Evolutionary conservation across 192 early-diverging fungal genomes (phyloP).

Genomic region (Coemansia sp.): DNA sequence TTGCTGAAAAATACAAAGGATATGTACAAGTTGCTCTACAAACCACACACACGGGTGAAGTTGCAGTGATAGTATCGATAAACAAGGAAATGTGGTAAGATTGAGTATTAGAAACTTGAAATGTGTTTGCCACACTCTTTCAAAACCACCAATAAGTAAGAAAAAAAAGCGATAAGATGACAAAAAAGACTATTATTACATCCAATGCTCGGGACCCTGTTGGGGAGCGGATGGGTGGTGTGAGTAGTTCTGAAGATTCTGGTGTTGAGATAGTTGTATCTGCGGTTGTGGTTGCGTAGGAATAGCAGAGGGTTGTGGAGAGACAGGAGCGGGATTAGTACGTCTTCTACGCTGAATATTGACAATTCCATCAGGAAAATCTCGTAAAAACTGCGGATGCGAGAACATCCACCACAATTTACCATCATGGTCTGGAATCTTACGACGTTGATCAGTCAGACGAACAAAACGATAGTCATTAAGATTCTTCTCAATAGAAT

Average conservation of each 20-base stretch:
- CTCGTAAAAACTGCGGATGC: conserved; percentile 47
- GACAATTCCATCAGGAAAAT: conserved; percentile 43
- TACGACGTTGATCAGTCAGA: conserved; percentile 48
- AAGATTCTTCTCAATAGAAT: conserved; percentile 53
- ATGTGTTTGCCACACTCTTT: background rate
- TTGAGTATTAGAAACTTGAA: conserved; percentile 5
- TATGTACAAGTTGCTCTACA: background rate
- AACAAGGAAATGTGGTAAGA: conserved; percentile 4
- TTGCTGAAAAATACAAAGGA: background rate
- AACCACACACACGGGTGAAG: background rate
- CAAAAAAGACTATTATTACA: background rate
- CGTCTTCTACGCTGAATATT: conserved; percentile 50
- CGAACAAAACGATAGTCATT: conserved; percentile 52
- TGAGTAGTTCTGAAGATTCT: background rate
- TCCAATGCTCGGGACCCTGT: background rate
- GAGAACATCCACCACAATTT: conserved; percentile 54
- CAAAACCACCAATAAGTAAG: conserved; percentile 1
- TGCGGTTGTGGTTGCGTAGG: conserved; percentile 12
- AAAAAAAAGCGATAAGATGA: conserved; percentile 4
- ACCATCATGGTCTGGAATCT: conserved; percentile 44
- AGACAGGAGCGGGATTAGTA: conserved; percentile 46
- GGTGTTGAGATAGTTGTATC: conserved; percentile 4
- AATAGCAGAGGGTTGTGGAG: conserved; percentile 23
- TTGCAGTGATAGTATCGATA: background rate
- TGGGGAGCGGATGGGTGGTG: background rate